A percentile compares a stretch with the other conserved stretches of the same genome.
phyloP scores from a whole-genome alignment of 2,329 filamentous ascomycete species.

The Aspergillus calidoustus region DNA sequence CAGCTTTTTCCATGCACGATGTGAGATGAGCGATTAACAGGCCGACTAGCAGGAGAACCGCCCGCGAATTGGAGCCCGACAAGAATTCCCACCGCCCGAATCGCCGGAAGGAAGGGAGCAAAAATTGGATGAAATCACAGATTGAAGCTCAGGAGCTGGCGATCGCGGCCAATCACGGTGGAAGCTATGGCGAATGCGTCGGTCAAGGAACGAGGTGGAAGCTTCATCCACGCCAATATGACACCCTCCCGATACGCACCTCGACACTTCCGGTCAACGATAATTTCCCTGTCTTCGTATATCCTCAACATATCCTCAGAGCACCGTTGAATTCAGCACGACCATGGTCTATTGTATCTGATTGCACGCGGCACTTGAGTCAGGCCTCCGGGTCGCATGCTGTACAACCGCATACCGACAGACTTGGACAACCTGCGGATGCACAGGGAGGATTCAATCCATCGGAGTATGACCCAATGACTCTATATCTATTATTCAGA shows the following conservation, averaged over 20 bases:
- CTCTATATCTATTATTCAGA: constrained; percentile 7
- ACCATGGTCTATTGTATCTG: neutral
- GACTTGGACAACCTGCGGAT: neutral
- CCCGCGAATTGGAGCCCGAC: neutral
- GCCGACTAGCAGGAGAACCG: neutral
- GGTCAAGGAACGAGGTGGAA: neutral
- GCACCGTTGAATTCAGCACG: neutral
- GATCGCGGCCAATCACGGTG: constrained; percentile 6
- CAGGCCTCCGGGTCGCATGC: neutral
- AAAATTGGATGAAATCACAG: constrained; percentile 4
- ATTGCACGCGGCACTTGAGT: neutral
- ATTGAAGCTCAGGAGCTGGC: constrained; percentile 1
- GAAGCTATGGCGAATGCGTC: constrained; percentile 1
- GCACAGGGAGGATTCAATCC: neutral
- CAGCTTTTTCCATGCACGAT: neutral
- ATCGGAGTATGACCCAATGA: neutral
- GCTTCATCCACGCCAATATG: neutral
- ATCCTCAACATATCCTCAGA: neutral
- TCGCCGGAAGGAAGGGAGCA: constrained; percentile 2
- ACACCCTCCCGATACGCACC: constrained; percentile 4
- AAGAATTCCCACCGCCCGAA: neutral
- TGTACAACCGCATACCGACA: constrained; percentile 3
- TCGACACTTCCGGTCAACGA: constrained; percentile 7
- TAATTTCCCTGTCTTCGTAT: neutral
- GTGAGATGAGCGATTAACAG: neutral